phyloP scores from a whole-genome alignment of 495 filamentous ascomycete species.

The Penicillium crystallinum region DNA sequence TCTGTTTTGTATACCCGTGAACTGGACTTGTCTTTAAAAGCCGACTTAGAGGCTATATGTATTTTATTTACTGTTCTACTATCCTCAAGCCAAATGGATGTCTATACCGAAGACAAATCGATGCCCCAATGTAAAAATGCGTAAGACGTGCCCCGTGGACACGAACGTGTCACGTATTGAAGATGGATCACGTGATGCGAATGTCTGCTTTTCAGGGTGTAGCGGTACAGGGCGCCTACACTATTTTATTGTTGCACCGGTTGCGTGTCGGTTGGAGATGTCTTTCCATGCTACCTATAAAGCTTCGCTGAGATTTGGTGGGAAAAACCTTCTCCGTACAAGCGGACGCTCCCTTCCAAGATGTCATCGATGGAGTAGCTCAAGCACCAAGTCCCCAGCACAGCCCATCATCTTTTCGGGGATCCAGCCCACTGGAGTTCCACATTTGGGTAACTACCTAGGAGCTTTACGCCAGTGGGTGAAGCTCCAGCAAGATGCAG shows the following conservation, averaged over 20 bases:
- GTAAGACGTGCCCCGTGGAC: too few species aligned
- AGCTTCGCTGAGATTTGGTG: conserved; percentile 1
- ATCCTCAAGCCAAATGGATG: too few species aligned
- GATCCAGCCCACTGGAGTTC: conserved; percentile 92
- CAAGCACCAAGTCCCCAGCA: conserved; percentile 3
- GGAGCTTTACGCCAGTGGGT: conserved; percentile 89
- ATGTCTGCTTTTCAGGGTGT: background rate
- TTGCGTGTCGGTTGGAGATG: conserved; percentile 6
- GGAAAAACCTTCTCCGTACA: background rate
- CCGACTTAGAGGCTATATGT: conserved; percentile 12
- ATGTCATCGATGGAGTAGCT: conserved; percentile 13
- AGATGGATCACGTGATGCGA: conserved; percentile 12
- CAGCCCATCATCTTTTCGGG: conserved; percentile 70
- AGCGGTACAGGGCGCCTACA: background rate
- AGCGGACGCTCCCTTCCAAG: conserved; percentile 3
- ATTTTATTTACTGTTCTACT: conserved; percentile 20
- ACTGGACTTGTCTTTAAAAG: conserved; percentile 13
- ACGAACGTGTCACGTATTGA: too few species aligned
- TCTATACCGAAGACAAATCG: background rate
- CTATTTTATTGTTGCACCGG: background rate
- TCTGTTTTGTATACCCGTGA: conserved; percentile 14
- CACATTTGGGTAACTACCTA: conserved; percentile 95
- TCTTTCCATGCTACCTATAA: background rate
- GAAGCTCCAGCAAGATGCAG: conserved; percentile 60
- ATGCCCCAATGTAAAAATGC: background rate